Conservation (phyloP, 1,139 yeast genomes). For the Cylindricascospora bacillispora region DNA sequence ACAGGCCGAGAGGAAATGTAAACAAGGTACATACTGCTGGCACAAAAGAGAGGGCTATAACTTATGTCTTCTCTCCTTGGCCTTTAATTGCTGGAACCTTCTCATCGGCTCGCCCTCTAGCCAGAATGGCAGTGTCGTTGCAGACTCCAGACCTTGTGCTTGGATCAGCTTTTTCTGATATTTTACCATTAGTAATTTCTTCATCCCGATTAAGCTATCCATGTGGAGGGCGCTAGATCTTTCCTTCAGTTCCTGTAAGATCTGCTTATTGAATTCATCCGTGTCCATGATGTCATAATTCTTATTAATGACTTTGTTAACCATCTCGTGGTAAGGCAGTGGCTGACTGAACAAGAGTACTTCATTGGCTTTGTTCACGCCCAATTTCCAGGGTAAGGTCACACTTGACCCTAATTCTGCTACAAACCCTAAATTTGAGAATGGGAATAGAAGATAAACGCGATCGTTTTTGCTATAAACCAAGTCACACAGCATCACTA, state of each 20-base stretch:
- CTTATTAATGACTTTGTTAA: slow-evolving; percentile 52
- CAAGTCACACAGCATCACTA: slow-evolving; percentile 65
- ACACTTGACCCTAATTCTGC: slow-evolving; percentile 73
- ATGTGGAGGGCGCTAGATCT: slow-evolving; percentile 40
- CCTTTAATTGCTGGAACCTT: slow-evolving; percentile 46
- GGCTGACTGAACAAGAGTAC: slow-evolving; percentile 62
- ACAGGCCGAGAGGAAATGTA: too few species aligned
- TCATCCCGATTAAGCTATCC: slow-evolving; percentile 50
- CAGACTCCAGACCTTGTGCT: slow-evolving; percentile 54
- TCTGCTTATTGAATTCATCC: slow-evolving; percentile 48
- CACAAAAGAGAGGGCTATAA: too few species aligned
- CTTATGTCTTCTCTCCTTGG: slow-evolving; percentile 50
- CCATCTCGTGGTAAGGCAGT: slow-evolving; percentile 47
- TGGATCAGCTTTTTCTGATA: slow-evolving; percentile 35
- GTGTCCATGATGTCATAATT: slow-evolving; percentile 35
- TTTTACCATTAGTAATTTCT: slow-evolving; percentile 38
- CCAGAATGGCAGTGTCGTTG: slow-evolving; percentile 60
- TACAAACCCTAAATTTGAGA: slow-evolving; percentile 71
- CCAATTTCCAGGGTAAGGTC: slow-evolving; percentile 57
- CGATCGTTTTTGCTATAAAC: slow-evolving; percentile 55
- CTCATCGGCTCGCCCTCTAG: slow-evolving; percentile 62
- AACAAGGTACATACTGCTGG: too few species aligned
- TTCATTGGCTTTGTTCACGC: slow-evolving; percentile 63
- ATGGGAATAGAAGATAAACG: slow-evolving; percentile 59
- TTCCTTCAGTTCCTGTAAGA: slow-evolving; percentile 35